Conservation (phyloP, 2,329 filamentous ascomycete species). For the Penicillium sp. region DNA sequence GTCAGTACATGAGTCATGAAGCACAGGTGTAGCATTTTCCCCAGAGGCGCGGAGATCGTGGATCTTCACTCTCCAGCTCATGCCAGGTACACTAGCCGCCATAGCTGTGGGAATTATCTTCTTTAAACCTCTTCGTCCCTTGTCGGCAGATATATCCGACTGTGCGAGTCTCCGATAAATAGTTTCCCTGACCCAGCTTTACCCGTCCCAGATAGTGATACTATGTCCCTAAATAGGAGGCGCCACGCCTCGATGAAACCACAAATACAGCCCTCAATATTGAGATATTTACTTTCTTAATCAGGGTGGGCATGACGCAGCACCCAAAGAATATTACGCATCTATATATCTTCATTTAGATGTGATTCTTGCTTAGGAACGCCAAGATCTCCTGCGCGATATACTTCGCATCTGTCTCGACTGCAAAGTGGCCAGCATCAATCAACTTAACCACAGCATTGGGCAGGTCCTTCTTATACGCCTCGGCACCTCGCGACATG, state of each 20-base stretch:
- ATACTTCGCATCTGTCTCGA: constrained; percentile 41
- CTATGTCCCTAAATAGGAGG: constrained; percentile 30
- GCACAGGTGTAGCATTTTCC: constrained; percentile 3
- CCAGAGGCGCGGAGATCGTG: constrained; percentile 4
- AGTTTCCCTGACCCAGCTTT: constrained; percentile 1
- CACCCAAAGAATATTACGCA: too few species aligned
- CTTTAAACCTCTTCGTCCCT: constrained; percentile 11
- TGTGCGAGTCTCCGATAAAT: constrained; percentile 15
- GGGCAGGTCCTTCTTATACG: constrained; percentile 51
- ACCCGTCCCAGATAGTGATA: constrained; percentile 23
- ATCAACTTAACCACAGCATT: constrained; percentile 51
- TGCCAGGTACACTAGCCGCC: constrained; percentile 5
- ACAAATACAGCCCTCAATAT: constrained; percentile 25
- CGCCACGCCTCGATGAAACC: constrained; percentile 27
- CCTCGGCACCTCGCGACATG: constrained; percentile 51
- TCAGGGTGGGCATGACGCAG: too few species aligned
- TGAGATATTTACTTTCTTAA: constrained; percentile 19
- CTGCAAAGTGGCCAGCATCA: constrained; percentile 58
- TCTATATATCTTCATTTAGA: too few species aligned
- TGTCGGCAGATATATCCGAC: constrained; percentile 15
- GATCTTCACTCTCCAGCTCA: constrained; percentile 1
- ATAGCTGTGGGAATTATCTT: constrained; percentile 7
- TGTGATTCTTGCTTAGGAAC: too few species aligned
- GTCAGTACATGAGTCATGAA: not conserved
- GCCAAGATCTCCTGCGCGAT: constrained; percentile 38